A percentile compares a stretch with the other conserved stretches of the same genome.
Evolutionary conservation across 345 rosid genomes (phyloP).

Genomic region (Erodium maritimum): DNA sequence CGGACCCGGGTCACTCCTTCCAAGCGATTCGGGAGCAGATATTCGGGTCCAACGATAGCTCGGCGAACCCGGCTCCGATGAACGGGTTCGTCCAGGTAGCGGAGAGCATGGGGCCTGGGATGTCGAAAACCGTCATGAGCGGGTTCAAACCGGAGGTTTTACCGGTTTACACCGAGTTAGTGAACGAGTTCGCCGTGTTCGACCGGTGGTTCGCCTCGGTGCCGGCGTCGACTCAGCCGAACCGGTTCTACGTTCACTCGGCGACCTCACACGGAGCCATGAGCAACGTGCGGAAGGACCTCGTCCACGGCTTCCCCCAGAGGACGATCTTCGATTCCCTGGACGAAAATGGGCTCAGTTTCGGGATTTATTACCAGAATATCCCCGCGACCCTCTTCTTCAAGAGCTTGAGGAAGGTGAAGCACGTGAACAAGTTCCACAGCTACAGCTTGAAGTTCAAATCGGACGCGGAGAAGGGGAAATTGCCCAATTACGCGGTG

Average conservation of each 20-base stretch:
- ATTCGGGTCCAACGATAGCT: slow-evolving; percentile 61
- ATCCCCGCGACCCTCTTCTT: slow-evolving; percentile 90
- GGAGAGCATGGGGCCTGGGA: slow-evolving; percentile 49
- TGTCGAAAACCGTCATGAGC: slow-evolving; percentile 67
- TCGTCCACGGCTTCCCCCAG: slow-evolving; percentile 82
- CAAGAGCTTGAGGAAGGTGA: slow-evolving; percentile 57
- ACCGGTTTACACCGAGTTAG: slow-evolving; percentile 70
- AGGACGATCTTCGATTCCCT: slow-evolving; percentile 84
- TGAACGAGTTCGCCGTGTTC: slow-evolving; percentile 77
- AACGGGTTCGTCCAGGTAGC: slow-evolving; percentile 83
- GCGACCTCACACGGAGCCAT: slow-evolving; percentile 92
- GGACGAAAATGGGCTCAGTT: slow-evolving; percentile 69
- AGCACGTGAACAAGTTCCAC: slow-evolving; percentile 62
- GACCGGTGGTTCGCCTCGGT: slow-evolving; percentile 99
- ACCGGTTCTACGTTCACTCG: slow-evolving; percentile 92
- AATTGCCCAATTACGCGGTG: slow-evolving; percentile 75
- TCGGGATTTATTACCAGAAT: slow-evolving; percentile 94
- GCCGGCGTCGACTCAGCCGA: slow-evolving; percentile 96
- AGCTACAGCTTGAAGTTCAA: slow-evolving; percentile 47
- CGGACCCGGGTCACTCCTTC: slow-evolving; percentile 97
- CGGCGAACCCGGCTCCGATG: slow-evolving; percentile 51
- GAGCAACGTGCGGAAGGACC: slow-evolving; percentile 83
- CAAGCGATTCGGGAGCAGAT: slow-evolving; percentile 96
- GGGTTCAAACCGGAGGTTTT: slow-evolving; percentile 63
- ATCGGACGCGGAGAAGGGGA: slow-evolving; percentile 56